Base-by-base conservation (phyloP, 1,139 yeast genomes). In the Lodderomyces theae region DNA sequence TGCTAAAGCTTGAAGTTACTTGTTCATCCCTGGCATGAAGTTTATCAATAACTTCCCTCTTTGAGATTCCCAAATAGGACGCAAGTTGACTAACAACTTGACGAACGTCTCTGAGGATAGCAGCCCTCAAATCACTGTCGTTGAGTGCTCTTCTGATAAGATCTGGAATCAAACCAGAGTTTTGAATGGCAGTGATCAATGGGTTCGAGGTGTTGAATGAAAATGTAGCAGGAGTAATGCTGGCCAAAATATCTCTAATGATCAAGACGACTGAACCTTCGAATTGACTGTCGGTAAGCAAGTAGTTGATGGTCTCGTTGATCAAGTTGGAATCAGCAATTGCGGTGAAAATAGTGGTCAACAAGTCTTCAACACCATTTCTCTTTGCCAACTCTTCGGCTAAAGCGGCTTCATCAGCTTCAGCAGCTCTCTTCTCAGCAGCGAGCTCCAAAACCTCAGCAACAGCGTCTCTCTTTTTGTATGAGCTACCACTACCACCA, bases 321-420 rank as follows among this genome's bases (percentile, higher is more conserved):
- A 65, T 40, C 37, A 65, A 52, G 7, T 64, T 63, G 3, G 68
- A 62, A 49, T 59, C 50, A 34, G 54, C 60, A 39, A 64, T 57
- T 2, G 69, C 53, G 1, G 55, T 39, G 39, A 65, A 54, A 22
- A 65, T 53, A n/a, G 69, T 65, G 21, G 61, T 56, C 22, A 63
- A 52, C 45, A 65, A 60, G 41, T 64, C 67, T 45, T 59, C 63
- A 37, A 64, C 50, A 43, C 64, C 64, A 48, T 61, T 66, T 54
- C 70, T 62, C 47, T 54, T 63, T 37, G 48, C 50, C 36, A 52
- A 23, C 11, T 25, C 19, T n/a, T 39, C 23, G 5, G 41, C 45
- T 32, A 39, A 32, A 30, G 41, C 47, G 26, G 44, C 39, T 24
- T 40, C 43, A 31, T 42, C 42, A 22, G 39, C 37, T 13, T 17